These are phyloP conservation scores for Eryngium alpinum DNA, from an alignment of 140 eudicot species.

Conservation along the genomic window DNA sequence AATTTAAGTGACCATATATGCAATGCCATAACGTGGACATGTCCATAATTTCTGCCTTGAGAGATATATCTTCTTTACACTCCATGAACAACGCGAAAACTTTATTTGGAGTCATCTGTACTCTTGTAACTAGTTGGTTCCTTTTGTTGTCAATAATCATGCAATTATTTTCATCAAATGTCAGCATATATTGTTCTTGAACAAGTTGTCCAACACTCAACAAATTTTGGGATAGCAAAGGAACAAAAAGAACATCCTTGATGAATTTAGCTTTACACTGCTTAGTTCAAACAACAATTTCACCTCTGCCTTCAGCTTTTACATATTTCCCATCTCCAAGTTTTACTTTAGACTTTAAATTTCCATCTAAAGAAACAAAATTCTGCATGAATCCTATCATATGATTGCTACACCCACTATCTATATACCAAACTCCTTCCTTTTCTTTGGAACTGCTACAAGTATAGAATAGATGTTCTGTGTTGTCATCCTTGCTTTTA, in stretches of 20 bases:
- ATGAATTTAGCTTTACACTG: background rate
- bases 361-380: background rate
- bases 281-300: background rate
- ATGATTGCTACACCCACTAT: background rate
- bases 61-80: background rate
- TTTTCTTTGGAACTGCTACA: background rate
- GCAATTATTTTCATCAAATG: background rate
- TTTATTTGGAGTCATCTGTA: slow-evolving; percentile 14
- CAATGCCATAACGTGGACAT: slow-evolving; percentile 13
- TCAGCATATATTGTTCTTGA: background rate
- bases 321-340: background rate
- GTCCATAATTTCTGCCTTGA: background rate
- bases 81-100: slow-evolving; percentile 6
- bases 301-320: background rate
- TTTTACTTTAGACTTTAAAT: background rate
- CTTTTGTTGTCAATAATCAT: slow-evolving; percentile 14
- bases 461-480: background rate
- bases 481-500: background rate
- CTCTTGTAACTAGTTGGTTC: background rate
- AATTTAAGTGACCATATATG: slow-evolving; percentile 19
- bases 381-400: background rate
- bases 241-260: slow-evolving; percentile 11
- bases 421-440: slow-evolving; percentile 5
- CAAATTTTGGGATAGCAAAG: background rate
- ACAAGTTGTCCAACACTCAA: slow-evolving; percentile 17